Evolutionary conservation across 225 moss, liverwort and hornwort genomes (phyloP).

Genomic region (Pleurozium schreberi): DNA sequence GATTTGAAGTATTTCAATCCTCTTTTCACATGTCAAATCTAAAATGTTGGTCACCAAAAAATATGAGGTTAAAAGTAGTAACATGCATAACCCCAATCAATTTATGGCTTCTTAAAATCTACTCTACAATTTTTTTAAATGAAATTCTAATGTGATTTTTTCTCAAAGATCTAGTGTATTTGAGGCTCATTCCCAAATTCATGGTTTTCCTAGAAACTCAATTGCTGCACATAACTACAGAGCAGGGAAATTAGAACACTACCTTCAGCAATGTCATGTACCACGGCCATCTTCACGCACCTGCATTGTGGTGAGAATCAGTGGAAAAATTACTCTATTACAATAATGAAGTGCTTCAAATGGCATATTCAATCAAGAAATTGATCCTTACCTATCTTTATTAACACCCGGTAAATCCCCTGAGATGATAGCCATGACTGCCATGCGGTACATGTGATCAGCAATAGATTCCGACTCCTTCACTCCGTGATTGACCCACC

Average conservation of each 20-base stretch:
- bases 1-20: too few relatives aligned
- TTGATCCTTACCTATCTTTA: conserved; percentile 58
- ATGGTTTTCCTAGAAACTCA: neutral
- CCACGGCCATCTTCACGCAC: conserved; percentile 98
- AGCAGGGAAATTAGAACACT: neutral
- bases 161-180: too few relatives aligned
- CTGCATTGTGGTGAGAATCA: conserved; percentile 20
- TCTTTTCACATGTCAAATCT: too few relatives aligned
- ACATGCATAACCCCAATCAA: too few relatives aligned
- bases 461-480: conserved; percentile 95
- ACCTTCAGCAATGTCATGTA: conserved; percentile 97
- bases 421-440: conserved; percentile 85
- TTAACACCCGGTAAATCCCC: conserved; percentile 84
- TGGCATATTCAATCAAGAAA: neutral
- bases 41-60: too few relatives aligned
- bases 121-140: too few relatives aligned
- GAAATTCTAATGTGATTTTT: too few relatives aligned
- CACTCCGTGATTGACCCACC: conserved; percentile 94
- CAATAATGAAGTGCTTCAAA: neutral
- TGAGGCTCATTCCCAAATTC: too few relatives aligned
- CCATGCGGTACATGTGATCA: conserved; percentile 99
- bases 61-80: too few relatives aligned
- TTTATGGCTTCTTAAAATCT: too few relatives aligned
- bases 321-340: neutral
- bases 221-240: neutral